Base-by-base conservation (phyloP, 805 yeast genomes). In the Saccharomycopsis javanensis region DNA sequence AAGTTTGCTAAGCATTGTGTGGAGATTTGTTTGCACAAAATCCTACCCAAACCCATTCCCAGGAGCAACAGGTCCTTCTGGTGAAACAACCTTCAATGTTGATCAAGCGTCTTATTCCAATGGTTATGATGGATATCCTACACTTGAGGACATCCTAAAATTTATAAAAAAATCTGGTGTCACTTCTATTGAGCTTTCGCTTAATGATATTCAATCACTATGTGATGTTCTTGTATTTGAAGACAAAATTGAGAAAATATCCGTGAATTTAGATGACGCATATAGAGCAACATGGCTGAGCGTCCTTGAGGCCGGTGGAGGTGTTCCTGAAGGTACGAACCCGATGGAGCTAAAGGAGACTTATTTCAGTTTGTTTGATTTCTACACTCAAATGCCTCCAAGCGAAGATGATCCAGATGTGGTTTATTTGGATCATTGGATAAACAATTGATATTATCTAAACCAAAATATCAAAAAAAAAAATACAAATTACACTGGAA, bases 181-280 rank as follows among this genome's bases (percentile, higher is more conserved):
- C 58, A 85, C 97, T 8, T 81, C 85, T 37, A 91, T 89, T 20
- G 96, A 91, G 55, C 76, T 94, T 59, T 81, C 82, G 2, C 73
- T 80, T 20, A 75, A 79, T 37, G 96, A 94, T 67, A 83, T 94
- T 52, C 75, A 90, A 57, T 75, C 95, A 0, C 73, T 94, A 23
- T 89, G 97, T 68, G 95, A 90, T 62, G 97, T 94, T 15, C 72
- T 94, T 51, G 82, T 86, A 1, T 88, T 78, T 69, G 99, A 94
- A 65, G 96, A 90, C 64, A 86, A 84, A 68, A 68, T 94, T 54
- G 97, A 90, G 66, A 73, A 77, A 56, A 74, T 82, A 2, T 38
- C 56, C 1, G 15, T 34, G 50, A 16, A 18, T 10, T 30, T 52
- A 6, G 73, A 79, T 30, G 83, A 83, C 62, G 78, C 82, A 50